Evolutionary conservation across 139 green algal genomes (phyloP), one percentile per base, ranked within the genome.

Genomic region (Chlorella sorokiniana): DNA sequence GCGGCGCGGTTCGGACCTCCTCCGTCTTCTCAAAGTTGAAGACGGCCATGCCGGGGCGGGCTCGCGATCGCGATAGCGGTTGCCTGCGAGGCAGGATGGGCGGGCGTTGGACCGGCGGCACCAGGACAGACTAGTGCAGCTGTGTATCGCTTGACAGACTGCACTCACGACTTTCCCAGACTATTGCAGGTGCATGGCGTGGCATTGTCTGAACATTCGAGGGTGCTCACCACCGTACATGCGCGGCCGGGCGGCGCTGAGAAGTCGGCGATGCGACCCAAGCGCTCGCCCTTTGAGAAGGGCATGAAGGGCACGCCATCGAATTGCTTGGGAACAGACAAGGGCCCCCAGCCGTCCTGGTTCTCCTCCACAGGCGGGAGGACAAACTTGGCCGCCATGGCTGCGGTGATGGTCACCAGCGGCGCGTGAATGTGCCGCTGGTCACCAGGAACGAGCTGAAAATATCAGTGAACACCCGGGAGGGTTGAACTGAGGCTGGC

Each of bases 11-110:
- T 6, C 87, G 29, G 69, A 98, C 95, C 83, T 98, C 96, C 67
- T 98, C 94, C 45, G 94, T 93, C 56, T 94, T 90, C 76, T 97
- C 95, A 90, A 98, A 99, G 86, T 96, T 97, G 88, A 99, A 99
- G 3, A 98, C 93, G 9, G 93, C 86, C 45, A 85, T 87, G 69
- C 90, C 90, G 33, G 83, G 27, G 63, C 84, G 37, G 37, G 42
- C 59, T 88, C 81, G 45, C 85, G 87, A 27, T 85, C 73, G 64
- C 83, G 68, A 63, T 86, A 87, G 20, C 83, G 78, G 61, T 81
- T 88, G 79, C 35, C 85, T n/a, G 44, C 16, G 51, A 63, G 5
- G 48, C 48, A 59, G 16, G 48, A 59, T 59, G 14, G 16, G 48
- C 48, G 16, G 48, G 16, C 48, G 48, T 16, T 25, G 48, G 48